Conservation (phyloP, 2,329 filamentous ascomycete genomes). For the Elsinoe fawcettii region DNA sequence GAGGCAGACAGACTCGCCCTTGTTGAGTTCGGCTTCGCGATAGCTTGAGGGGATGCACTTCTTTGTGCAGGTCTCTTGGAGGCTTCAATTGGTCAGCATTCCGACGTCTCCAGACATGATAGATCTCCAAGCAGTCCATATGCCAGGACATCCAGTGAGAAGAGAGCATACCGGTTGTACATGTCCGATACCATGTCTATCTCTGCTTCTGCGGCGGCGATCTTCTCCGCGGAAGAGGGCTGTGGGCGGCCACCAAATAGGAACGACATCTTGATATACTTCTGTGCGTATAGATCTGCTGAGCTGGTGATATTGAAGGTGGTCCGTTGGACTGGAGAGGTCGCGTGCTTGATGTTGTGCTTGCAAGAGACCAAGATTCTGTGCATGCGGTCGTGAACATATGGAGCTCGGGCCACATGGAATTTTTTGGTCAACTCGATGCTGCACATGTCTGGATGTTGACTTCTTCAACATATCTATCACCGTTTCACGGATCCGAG, state of each 20-base stretch:
- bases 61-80: conserved; percentile 80
- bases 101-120: too few relatives aligned
- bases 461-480: too few relatives aligned
- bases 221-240: conserved; percentile 92
- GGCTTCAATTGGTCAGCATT: conserved; percentile 26
- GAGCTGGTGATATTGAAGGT: too few relatives aligned
- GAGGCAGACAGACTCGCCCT: conserved; percentile 96
- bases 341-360: not conserved
- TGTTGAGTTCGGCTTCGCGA: conserved; percentile 94
- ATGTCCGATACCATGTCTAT: conserved; percentile 97
- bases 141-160: not conserved
- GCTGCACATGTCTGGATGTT: not conserved
- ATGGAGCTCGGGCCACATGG: conserved; percentile 19
- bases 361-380: not conserved
- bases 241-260: conserved; percentile 67
- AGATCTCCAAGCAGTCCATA: too few relatives aligned
- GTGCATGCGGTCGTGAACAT: not conserved
- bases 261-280: conserved; percentile 53
- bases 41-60: conserved; percentile 93
- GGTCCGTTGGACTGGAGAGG: not conserved
- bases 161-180: conserved; percentile 70
- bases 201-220: conserved; percentile 90
- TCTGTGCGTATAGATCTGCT: not conserved
- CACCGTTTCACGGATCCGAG: too few relatives aligned
- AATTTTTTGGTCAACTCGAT: conserved; percentile 13